Evolutionary conservation across 805 yeast species (phyloP).

Genomic region (Spathaspora sp.): DNA sequence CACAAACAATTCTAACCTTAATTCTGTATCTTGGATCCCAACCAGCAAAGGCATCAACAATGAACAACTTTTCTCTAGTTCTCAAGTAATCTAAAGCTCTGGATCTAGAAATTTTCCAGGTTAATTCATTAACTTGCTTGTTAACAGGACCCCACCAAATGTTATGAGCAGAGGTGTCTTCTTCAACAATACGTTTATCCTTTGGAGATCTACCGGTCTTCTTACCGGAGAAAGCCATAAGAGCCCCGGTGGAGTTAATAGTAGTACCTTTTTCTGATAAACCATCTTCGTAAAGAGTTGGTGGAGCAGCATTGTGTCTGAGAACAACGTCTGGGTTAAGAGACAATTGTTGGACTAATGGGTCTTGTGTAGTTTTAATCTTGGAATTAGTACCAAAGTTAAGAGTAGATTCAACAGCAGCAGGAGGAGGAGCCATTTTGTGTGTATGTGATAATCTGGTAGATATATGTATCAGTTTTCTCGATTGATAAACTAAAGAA

Average conservation of each 20-base stretch:
- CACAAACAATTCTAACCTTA: constrained; percentile 93
- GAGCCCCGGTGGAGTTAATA: constrained; percentile 88
- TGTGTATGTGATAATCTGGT: background rate
- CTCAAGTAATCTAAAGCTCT: constrained; percentile 96
- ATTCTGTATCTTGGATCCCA: constrained; percentile 98
- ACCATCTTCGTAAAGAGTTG: constrained; percentile 93
- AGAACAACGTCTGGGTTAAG: constrained; percentile 61
- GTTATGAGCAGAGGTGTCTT: constrained; percentile 74
- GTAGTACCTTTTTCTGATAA: constrained; percentile 86
- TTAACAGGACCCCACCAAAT: constrained; percentile 99
- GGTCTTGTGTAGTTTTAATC: constrained; percentile 37
- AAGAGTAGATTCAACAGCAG: constrained; percentile 43
- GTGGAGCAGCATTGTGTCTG: constrained; percentile 91
- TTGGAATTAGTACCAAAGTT: constrained; percentile 39
- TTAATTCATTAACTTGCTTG: constrained; percentile 87
- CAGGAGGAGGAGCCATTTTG: constrained; percentile 42
- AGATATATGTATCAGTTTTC: background rate
- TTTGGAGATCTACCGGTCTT: constrained; percentile 98
- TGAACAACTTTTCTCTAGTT: constrained; percentile 90
- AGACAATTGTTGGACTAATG: constrained; percentile 37
- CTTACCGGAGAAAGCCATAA: constrained; percentile 91
- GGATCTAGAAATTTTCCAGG: constrained; percentile 93
- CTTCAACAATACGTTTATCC: constrained; percentile 97
- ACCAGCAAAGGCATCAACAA: constrained; percentile 96
- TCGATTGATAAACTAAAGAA: background rate